These are phyloP conservation scores for Ceratobasidium sp. DNA, from an alignment of 1,284 basidiomycete species.

Conservation along the genomic window DNA sequence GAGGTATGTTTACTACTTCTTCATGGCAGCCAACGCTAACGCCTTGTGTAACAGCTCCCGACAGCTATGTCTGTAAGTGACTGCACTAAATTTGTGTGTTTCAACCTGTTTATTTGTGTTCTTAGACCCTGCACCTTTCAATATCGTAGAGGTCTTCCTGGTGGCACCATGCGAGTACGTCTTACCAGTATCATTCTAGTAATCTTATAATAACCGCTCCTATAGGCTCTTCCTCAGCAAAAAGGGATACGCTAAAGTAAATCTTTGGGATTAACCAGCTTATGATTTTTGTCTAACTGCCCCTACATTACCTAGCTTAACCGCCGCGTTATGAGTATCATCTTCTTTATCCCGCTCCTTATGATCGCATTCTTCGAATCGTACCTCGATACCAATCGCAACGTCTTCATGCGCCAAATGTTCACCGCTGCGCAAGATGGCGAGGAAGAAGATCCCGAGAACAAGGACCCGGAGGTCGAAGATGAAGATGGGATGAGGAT, in stretches of 20 bases:
- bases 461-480: slow-evolving; percentile 70
- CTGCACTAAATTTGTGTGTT: neutral
- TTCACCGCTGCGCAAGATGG: slow-evolving; percentile 70
- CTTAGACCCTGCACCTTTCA: slow-evolving; percentile 65
- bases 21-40: slow-evolving; percentile 60
- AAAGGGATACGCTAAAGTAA: slow-evolving; percentile 67
- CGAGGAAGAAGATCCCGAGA: slow-evolving; percentile 67
- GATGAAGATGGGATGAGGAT: slow-evolving; percentile 72
- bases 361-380: slow-evolving; percentile 83
- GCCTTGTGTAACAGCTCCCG: slow-evolving; percentile 66
- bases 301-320: slow-evolving; percentile 67
- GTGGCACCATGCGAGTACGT: slow-evolving; percentile 87
- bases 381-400: slow-evolving; percentile 61
- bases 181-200: neutral
- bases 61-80: slow-evolving; percentile 47
- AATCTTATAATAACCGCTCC: neutral
- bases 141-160: slow-evolving; percentile 83
- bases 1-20: slow-evolving; percentile 57
- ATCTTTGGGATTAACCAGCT: neutral
- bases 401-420: slow-evolving; percentile 75
- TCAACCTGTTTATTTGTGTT: neutral
- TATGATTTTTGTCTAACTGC: slow-evolving; percentile 49
- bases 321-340: slow-evolving; percentile 73
- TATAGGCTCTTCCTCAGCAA: slow-evolving; percentile 62
- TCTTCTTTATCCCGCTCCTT: slow-evolving; percentile 84